Evolutionary conservation across 2,329 filamentous ascomycete genomes (phyloP).

Genomic region (Hortaea werneckii): DNA sequence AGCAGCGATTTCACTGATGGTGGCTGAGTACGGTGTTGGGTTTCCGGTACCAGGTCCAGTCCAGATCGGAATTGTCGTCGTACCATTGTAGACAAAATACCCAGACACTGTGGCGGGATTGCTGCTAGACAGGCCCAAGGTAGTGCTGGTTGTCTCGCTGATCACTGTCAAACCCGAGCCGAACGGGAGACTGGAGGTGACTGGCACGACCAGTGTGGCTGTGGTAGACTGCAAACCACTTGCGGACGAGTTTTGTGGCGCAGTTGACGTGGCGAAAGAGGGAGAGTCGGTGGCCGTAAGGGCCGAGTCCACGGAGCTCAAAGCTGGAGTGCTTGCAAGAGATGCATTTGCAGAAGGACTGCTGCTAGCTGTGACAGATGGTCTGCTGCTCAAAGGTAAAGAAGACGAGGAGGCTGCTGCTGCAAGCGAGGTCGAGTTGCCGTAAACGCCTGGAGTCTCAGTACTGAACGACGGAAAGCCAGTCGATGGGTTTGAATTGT

Average conservation of each 20-base stretch:
- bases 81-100: conserved; percentile 9
- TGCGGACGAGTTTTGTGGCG: neutral
- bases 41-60: neutral
- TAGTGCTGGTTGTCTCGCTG: conserved; percentile 7
- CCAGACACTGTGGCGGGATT: conserved; percentile 4
- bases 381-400: neutral
- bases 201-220: conserved; percentile 3
- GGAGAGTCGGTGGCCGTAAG: neutral
- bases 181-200: conserved; percentile 2
- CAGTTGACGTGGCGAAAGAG: neutral
- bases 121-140: conserved; percentile 1
- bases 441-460: neutral
- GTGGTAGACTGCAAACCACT: neutral
- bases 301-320: neutral
- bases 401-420: neutral
- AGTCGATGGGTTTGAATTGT: neutral
- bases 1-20: neutral
- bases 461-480: neutral
- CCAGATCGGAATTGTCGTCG: conserved; percentile 2
- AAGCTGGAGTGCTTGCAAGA: neutral
- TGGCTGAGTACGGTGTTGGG: neutral
- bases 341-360: neutral
- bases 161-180: conserved; percentile 2
- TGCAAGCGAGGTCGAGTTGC: neutral
- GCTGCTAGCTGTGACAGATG: neutral